A percentile compares a stretch with the other conserved stretches of the same genome.
Conservation (phyloP, 192 early-diverging fungal genomes). For the Spizellomyces punctatus region DNA sequence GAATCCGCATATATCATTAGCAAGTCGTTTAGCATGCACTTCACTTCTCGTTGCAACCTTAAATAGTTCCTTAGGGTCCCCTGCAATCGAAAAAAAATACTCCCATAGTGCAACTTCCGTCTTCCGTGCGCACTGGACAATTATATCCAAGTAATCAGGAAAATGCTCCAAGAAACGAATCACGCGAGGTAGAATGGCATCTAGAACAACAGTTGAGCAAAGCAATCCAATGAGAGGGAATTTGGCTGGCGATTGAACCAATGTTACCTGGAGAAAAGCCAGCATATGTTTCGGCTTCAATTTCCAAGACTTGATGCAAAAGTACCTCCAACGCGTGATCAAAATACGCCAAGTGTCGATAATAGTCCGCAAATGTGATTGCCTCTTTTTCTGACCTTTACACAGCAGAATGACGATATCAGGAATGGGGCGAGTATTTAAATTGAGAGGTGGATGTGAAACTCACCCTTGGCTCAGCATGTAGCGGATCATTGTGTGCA, state of each 20-base stretch:
- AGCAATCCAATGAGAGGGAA: not conserved
- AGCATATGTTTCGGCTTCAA: constrained; percentile 66
- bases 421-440: not conserved
- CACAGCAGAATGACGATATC: not conserved
- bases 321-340: constrained; percentile 91
- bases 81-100: constrained; percentile 82
- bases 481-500: constrained; percentile 68
- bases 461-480: constrained; percentile 51
- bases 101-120: constrained; percentile 94
- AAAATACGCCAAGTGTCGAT: constrained; percentile 82
- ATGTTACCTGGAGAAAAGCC: constrained; percentile 24
- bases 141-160: constrained; percentile 77
- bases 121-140: constrained; percentile 95
- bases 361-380: constrained; percentile 67
- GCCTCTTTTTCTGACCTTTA: constrained; percentile 62
- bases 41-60: constrained; percentile 54
- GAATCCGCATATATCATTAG: not conserved
- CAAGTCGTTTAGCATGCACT: not conserved
- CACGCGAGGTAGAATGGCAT: constrained; percentile 67
- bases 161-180: constrained; percentile 82
- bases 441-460: not conserved
- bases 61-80: constrained; percentile 83
- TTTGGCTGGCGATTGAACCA: not conserved
- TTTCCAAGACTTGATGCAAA: constrained; percentile 83
- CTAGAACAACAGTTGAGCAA: constrained; percentile 12